phyloP scores from a whole-genome alignment of 352 stramenopile species.

The Phytophthora foliorum region DNA sequence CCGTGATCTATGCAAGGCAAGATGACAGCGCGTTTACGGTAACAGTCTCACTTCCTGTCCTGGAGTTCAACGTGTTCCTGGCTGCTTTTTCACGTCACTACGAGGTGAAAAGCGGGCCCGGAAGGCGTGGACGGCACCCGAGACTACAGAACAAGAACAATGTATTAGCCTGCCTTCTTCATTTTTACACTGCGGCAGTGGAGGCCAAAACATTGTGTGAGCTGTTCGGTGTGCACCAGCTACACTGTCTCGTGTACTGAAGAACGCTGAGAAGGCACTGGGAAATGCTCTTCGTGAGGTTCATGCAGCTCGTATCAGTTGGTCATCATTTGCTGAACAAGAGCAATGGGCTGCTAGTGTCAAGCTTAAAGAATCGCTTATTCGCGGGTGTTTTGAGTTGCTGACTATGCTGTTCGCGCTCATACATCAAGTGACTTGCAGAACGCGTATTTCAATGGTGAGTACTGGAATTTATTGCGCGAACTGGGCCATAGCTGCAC shows the following conservation, averaged over 20 bases:
- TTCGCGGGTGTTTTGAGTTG: conserved; percentile 11
- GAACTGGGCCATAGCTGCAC: background rate
- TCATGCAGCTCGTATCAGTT: background rate
- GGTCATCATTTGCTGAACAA: conserved; percentile 3
- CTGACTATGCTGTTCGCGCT: conserved; percentile 6
- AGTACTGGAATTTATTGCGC: background rate
- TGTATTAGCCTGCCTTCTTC: conserved; percentile 5
- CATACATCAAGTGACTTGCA: conserved; percentile 7
- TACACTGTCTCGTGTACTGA: background rate
- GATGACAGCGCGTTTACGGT: background rate
- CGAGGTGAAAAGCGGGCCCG: conserved; percentile 2
- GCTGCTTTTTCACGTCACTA: conserved; percentile 9
- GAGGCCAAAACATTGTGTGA: conserved; percentile 13
- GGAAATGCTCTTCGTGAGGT: background rate
- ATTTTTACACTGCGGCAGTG: conserved; percentile 10
- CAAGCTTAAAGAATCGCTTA: conserved; percentile 1
- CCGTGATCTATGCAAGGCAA: background rate
- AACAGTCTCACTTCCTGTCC: conserved; percentile 1
- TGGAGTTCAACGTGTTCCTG: conserved; percentile 1
- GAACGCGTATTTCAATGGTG: conserved; percentile 21
- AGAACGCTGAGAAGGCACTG: conserved; percentile 1
- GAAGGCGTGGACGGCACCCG: conserved; percentile 1
- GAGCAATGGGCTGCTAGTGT: conserved; percentile 1
- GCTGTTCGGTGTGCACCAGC: conserved; percentile 9
- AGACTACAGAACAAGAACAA: conserved; percentile 8